Base-by-base conservation (phyloP, 768 basidiomycete genomes). In the Boletales sp. region DNA sequence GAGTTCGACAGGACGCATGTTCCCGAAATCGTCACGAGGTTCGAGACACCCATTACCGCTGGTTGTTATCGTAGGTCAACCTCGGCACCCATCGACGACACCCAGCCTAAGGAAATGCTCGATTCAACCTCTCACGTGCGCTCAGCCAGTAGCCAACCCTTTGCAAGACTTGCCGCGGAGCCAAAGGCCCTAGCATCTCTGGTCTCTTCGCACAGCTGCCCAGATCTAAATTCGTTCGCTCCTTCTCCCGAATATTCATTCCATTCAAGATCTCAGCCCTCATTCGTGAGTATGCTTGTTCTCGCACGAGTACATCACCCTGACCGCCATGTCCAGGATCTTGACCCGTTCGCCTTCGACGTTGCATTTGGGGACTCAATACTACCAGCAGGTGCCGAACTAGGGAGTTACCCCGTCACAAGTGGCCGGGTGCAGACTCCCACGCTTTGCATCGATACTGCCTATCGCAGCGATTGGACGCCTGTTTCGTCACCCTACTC, bases 21-120 rank as follows among this genome's bases (percentile, higher is more conserved):
- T 66, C 66, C 84, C 10, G 76, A 82, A 65, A 70, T 88, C 59
- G 74, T 86, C 38, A 86, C 86, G 10, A 76, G 85, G 45, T 88
- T 88, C 63, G 85, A 87, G 64, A 74, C 78, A 1, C 86, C 86
- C 37, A 79, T 88, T 36, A 88, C 86, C 1, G 86, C 82, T n/a
- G 75, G 79, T 45, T 73, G 78, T 40, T 90, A 80, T 70, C 77
- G 79, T 38, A 81, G 86, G 32, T 85, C 84, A 21, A 84, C 83
- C 11, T 87, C 84, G 39, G 79, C 74, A 3, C 82, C 82, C 2
- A 65, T 76, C 19, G 72, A 74, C 10, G 74, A 76, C 42, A 64
- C 67, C 5, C 72, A 55, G 35, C 68, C 69, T 8, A 61, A 65
- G 18, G 66, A 72, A 52, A 40, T 57, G 24, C 65, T 59, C 35